These are phyloP conservation scores for Aspergillus transmontanensis DNA, from an alignment of 2,329 filamentous ascomycete species.

Conservation along the genomic window DNA sequence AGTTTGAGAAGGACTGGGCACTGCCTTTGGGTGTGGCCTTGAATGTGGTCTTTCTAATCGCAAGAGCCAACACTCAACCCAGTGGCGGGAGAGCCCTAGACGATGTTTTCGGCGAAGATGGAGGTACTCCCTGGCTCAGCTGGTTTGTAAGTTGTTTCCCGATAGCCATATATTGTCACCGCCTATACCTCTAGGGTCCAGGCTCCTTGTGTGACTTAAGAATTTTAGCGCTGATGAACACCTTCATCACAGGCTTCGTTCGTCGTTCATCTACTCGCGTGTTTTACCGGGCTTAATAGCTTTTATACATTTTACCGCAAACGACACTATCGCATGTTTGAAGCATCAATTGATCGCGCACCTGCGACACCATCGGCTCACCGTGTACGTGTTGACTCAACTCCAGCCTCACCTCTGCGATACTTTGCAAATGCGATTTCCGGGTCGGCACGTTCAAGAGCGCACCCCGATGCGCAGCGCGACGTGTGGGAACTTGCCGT, in stretches of 20 bases:
- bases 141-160: conserved; percentile 59
- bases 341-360: conserved; percentile 74
- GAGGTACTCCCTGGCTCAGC: conserved; percentile 65
- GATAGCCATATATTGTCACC: background rate
- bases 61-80: conserved; percentile 72
- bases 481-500: conserved; percentile 95
- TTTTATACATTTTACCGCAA: conserved; percentile 79
- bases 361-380: conserved; percentile 82
- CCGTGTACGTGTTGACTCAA: conserved; percentile 85
- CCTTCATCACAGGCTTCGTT: conserved; percentile 60
- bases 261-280: conserved; percentile 68
- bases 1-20: conserved; percentile 70
- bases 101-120: conserved; percentile 81
- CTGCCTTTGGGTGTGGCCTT: conserved; percentile 72
- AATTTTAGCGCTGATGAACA: conserved; percentile 7
- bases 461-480: conserved; percentile 71
- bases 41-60: conserved; percentile 80
- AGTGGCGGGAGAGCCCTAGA: conserved; percentile 59
- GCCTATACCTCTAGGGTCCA: background rate
- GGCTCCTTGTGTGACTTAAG: background rate
- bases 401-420: conserved; percentile 78
- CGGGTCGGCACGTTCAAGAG: conserved; percentile 75
- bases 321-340: conserved; percentile 88
- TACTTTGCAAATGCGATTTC: conserved; percentile 71
- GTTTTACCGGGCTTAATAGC: conserved; percentile 73